Evolutionary conservation across 495 filamentous ascomycete genomes (phyloP).

Genomic region (Amorphotheca resinae): DNA sequence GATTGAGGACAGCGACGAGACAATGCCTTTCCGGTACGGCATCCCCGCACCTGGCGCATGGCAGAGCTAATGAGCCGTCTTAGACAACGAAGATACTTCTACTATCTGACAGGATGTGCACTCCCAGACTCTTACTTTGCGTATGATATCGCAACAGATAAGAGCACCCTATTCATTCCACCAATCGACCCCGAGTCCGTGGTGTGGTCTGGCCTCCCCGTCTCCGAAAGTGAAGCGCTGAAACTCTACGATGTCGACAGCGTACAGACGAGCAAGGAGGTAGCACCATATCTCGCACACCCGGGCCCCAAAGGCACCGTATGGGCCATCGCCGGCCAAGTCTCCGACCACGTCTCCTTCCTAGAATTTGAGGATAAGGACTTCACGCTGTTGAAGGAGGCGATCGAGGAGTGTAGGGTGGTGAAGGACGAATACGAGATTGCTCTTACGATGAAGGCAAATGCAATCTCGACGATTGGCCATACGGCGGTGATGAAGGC

Average conservation of each 20-base stretch:
- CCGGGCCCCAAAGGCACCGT: slow-evolving; percentile 33
- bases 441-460: slow-evolving; percentile 70
- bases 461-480: slow-evolving; percentile 63
- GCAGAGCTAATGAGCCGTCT: slow-evolving; percentile 8
- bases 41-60: neutral
- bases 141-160: slow-evolving; percentile 60
- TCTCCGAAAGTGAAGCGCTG: slow-evolving; percentile 60
- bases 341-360: slow-evolving; percentile 52
- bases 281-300: slow-evolving; percentile 25
- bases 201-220: slow-evolving; percentile 89
- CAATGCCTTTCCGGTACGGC: slow-evolving; percentile 58
- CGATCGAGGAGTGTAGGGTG: slow-evolving; percentile 67
- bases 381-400: slow-evolving; percentile 49
- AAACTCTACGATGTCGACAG: slow-evolving; percentile 55
- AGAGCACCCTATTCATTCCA: slow-evolving; percentile 85
- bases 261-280: slow-evolving; percentile 12
- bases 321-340: slow-evolving; percentile 59
- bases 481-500: slow-evolving; percentile 59
- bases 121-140: slow-evolving; percentile 71
- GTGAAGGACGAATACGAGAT: slow-evolving; percentile 80
- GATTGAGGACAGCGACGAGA: slow-evolving; percentile 73
- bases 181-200: slow-evolving; percentile 77
- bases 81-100: slow-evolving; percentile 86
- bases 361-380: slow-evolving; percentile 50
- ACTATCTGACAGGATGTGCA: slow-evolving; percentile 83